Conservation (phyloP, 1,284 basidiomycete genomes). For the Malassezia japonica region DNA sequence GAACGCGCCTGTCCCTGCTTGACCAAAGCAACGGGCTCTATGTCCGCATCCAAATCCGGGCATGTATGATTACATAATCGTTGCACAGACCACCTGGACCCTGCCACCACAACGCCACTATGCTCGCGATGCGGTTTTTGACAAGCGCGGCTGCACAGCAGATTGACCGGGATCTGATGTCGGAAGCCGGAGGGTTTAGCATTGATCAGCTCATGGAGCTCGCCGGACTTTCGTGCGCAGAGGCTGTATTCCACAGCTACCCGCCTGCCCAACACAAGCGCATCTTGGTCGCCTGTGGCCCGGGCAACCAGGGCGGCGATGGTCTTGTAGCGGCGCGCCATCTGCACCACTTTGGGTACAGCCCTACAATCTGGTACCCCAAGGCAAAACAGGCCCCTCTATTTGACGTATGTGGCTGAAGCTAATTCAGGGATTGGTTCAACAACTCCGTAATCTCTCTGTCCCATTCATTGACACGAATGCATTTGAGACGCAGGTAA, state of each 20-base stretch:
- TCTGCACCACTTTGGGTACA: constrained; percentile 52
- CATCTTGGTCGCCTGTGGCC: constrained; percentile 87
- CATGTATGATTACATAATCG: neutral
- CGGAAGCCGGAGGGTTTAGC: constrained; percentile 28
- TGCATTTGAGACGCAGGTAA: constrained; percentile 55
- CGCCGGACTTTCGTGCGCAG: constrained; percentile 90
- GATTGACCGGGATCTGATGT: constrained; percentile 42
- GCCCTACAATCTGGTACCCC: constrained; percentile 39
- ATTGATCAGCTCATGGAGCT: constrained; percentile 81
- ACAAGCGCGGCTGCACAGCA: constrained; percentile 26
- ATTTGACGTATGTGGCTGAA: constrained; percentile 9
- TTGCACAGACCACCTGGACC: neutral
- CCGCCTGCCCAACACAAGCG: constrained; percentile 52
- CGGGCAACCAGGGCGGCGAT: constrained; percentile 78
- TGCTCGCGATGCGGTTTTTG: constrained; percentile 29
- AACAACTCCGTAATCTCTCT: constrained; percentile 76
- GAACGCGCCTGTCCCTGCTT: too few species aligned
- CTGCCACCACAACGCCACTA: neutral
- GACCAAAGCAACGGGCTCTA: too few species aligned
- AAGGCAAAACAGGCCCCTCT: constrained; percentile 39
- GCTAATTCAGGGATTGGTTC: constrained; percentile 59
- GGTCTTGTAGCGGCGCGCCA: constrained; percentile 93
- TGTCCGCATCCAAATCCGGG: neutral
- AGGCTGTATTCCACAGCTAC: constrained; percentile 70
- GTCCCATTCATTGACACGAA: constrained; percentile 55